Evolutionary conservation across 2,329 filamentous ascomycete genomes (phyloP).

Genomic region (Diaporthe vexans): DNA sequence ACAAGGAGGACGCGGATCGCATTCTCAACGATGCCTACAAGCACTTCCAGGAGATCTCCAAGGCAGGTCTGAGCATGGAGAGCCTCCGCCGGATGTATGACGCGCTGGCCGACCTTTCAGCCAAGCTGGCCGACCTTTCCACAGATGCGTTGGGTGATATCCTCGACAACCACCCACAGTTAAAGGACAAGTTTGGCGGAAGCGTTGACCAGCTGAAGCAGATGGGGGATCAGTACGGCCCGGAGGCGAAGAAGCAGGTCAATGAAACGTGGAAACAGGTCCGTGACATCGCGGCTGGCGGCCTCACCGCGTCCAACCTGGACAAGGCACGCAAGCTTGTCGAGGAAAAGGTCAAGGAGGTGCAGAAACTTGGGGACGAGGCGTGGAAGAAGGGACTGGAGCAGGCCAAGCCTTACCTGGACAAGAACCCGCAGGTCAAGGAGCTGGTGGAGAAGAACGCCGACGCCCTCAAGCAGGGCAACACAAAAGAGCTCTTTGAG

Average conservation of each 20-base stretch:
- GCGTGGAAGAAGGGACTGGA: constrained; percentile 80
- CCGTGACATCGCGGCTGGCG: constrained; percentile 73
- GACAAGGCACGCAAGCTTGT: constrained; percentile 73
- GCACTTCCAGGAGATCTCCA: constrained; percentile 73
- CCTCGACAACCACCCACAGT: constrained; percentile 78
- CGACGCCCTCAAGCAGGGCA: constrained; percentile 76
- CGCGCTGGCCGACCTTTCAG: constrained; percentile 72
- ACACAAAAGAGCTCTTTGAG: constrained; percentile 73
- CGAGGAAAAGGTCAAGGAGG: constrained; percentile 77
- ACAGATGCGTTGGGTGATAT: constrained; percentile 75
- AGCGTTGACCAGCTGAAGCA: constrained; percentile 78
- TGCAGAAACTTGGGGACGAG: constrained; percentile 78
- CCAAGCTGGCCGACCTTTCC: constrained; percentile 71
- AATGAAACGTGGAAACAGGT: constrained; percentile 79
- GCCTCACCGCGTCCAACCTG: constrained; percentile 66
- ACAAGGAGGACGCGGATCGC: constrained; percentile 78
- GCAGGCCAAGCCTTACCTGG: constrained; percentile 78
- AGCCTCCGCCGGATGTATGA: constrained; percentile 73
- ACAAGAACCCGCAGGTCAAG: constrained; percentile 84
- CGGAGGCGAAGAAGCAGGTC: constrained; percentile 82
- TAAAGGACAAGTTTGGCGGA: constrained; percentile 80
- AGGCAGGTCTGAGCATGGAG: constrained; percentile 72
- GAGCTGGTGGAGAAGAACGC: constrained; percentile 79
- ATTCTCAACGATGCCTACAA: constrained; percentile 77
- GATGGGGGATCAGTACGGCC: constrained; percentile 78